Base-by-base conservation (phyloP, 2,329 filamentous ascomycete species). In the Claviceps spartinae region DNA sequence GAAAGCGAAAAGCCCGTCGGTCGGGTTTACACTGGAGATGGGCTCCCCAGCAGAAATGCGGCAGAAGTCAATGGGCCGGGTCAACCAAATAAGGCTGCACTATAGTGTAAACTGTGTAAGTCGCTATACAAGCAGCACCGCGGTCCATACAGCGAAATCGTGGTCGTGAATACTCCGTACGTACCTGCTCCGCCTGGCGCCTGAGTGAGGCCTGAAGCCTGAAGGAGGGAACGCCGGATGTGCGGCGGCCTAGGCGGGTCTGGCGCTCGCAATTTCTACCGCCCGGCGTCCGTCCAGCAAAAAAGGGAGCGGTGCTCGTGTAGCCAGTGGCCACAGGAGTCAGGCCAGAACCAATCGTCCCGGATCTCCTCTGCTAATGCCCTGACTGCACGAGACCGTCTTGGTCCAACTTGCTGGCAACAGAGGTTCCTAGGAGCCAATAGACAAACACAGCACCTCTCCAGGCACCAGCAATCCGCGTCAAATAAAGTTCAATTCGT, bases 11-110 rank as follows among this genome's bases (percentile, higher is more conserved):
- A 46, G 40, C 41, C 45, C 37, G n/a, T 18, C 48, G n/a, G 48
- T 50, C 47, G 51, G 51, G 20, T 53, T 26, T 53, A 47, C 51
- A 46, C 50, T 53, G 51, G 51, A 50, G 52, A 50, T 44, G 41
- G 41, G 48, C 48, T 40, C 18, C 46, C 51, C 41, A 49, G 34
- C 44, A 48, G 36, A 49, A 49, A 38, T 38, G 40, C 49, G 54
- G 51, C 53, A 54, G 49, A 51, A 51, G 53, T 46, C 47, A 54
- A 54, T 52, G 51, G 53, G 20, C 53, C 53, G 53, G 48, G 11
- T 40, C 34, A 45, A 22, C 40, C 40, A 44, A 38, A 43, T 3
- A n/a, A 16, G 47, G 42, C 38, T 48, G 45, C 34, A 36, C 9
- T 47, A 3, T 30, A 14, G 20, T 30, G 49, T 42, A 51, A 47